phyloP scores from a whole-genome alignment of 2,329 filamentous ascomycete species.

The Cytospora mali region DNA sequence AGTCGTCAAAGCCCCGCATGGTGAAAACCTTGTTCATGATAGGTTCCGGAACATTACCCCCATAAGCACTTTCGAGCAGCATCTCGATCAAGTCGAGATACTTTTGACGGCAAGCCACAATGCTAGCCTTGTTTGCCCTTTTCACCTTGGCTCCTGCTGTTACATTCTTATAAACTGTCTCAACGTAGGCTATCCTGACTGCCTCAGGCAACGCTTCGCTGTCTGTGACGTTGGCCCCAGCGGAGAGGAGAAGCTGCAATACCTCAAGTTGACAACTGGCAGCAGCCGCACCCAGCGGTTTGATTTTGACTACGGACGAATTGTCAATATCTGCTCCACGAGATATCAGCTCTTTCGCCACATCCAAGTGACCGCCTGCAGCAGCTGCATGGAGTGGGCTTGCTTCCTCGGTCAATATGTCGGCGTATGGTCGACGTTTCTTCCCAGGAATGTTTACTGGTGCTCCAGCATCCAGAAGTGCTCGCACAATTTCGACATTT shows the following conservation, averaged over 20 bases:
- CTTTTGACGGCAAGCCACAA: neutral
- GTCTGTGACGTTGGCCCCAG: neutral
- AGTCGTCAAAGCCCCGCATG: neutral
- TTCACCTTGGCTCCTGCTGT: neutral
- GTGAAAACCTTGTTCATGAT: neutral
- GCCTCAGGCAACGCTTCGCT: neutral
- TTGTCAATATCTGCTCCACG: neutral
- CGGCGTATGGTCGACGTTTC: neutral
- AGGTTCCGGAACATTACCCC: neutral
- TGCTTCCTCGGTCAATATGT: neutral
- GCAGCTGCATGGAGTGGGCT: neutral
- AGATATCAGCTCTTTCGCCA: neutral
- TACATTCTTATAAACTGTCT: neutral
- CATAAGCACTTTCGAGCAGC: neutral
- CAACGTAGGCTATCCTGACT: neutral
- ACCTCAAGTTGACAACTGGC: too few species aligned
- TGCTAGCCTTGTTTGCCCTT: neutral
- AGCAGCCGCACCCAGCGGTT: too few species aligned
- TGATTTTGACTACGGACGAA: too few species aligned
- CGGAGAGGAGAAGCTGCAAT: too few species aligned
- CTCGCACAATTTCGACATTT: neutral
- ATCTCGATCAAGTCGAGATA: neutral
- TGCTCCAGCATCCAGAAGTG: neutral
- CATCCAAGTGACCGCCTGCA: neutral
- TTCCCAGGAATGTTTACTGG: neutral